phyloP scores from a whole-genome alignment of 208 protist species.

The Wallacemonas sp. region DNA sequence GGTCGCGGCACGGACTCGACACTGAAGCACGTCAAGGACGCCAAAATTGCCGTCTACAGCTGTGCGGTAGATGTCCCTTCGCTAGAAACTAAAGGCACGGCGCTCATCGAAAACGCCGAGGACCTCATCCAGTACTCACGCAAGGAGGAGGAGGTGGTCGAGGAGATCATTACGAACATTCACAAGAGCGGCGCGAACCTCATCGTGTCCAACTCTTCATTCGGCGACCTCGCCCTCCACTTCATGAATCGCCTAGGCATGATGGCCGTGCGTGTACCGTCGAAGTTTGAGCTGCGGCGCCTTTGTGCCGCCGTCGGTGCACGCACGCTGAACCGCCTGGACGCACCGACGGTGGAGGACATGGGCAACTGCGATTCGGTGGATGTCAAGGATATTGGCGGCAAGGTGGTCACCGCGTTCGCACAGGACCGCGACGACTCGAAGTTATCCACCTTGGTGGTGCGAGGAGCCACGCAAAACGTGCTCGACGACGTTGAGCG shows the following conservation, averaged over 20 bases:
- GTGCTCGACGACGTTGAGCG: conserved; percentile 97
- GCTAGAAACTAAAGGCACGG: conserved; percentile 99
- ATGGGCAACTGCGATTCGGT: conserved; percentile 95
- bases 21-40: conserved; percentile 92
- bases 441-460: conserved; percentile 98
- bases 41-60: conserved; percentile 98
- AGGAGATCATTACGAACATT: conserved; percentile 97
- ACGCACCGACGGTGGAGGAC: conserved; percentile 93
- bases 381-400: conserved; percentile 95
- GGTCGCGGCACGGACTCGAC: conserved; percentile 90
- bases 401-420: conserved; percentile 95
- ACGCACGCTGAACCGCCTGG: conserved; percentile 91
- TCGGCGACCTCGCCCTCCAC: conserved; percentile 99
- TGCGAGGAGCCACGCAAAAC: conserved; percentile 98
- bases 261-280: conserved; percentile 98
- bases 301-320: conserved; percentile 97
- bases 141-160: conserved; percentile 97
- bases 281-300: conserved; percentile 99
- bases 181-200: conserved; percentile 96
- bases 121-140: conserved; percentile 96
- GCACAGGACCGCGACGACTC: conserved; percentile 91
- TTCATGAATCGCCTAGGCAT: conserved; percentile 98
- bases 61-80: conserved; percentile 96
- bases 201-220: conserved; percentile 96
- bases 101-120: conserved; percentile 97